Conservation (phyloP, 208 protist species). For the Porcisia deanei region DNA sequence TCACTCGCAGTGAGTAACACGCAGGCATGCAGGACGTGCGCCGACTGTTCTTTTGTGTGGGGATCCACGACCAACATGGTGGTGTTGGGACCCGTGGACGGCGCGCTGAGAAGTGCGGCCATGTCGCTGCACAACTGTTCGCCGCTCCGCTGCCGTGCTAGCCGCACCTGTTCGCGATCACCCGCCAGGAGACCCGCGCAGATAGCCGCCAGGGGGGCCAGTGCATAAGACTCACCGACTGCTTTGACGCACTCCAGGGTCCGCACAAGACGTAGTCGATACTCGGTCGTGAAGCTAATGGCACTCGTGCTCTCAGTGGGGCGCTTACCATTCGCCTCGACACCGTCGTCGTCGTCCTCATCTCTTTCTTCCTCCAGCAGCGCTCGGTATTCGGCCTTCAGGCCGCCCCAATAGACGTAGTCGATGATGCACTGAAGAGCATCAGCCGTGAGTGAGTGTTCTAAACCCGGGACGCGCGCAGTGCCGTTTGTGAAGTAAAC, state of each 20-base stretch:
- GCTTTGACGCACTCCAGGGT: constrained; percentile 38
- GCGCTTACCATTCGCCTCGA: neutral
- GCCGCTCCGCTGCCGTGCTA: constrained; percentile 41
- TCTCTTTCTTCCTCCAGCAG: constrained; percentile 55
- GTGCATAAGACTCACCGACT: constrained; percentile 49
- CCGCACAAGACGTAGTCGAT: constrained; percentile 20
- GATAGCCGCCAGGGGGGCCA: constrained; percentile 45
- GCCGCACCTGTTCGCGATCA: constrained; percentile 35
- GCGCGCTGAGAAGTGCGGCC: constrained; percentile 35
- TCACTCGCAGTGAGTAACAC: constrained; percentile 57
- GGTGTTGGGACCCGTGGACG: constrained; percentile 39
- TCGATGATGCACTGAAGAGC: constrained; percentile 60
- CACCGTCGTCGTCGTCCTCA: constrained; percentile 23
- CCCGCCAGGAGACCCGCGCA: constrained; percentile 50
- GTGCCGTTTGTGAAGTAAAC: constrained; percentile 80
- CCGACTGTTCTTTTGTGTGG: constrained; percentile 67
- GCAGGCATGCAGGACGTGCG: constrained; percentile 62
- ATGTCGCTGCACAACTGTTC: constrained; percentile 59
- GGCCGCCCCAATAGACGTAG: constrained; percentile 77
- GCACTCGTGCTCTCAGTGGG: neutral
- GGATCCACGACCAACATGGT: constrained; percentile 83
- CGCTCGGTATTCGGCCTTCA: constrained; percentile 47
- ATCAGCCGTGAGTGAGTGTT: constrained; percentile 47
- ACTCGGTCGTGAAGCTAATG: constrained; percentile 20
- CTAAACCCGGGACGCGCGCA: constrained; percentile 58